Percentiles rank a stretch among this genome's conserved stretches.
phyloP scores from a whole-genome alignment of 148 eudicot species.

The Rhododendron kiyosumense region DNA sequence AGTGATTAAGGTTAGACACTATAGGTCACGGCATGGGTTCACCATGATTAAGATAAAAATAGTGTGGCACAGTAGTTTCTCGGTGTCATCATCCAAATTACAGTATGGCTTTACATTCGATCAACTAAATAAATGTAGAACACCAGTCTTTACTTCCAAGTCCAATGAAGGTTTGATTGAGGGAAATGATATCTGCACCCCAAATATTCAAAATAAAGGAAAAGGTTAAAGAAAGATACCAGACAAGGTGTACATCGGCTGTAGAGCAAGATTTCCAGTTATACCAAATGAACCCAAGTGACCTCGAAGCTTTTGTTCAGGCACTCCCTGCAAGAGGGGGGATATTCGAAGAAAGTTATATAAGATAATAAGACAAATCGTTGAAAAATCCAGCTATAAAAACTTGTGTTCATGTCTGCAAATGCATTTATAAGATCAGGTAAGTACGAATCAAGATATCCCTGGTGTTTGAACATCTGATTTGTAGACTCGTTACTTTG shows the following conservation, averaged over 20 bases:
- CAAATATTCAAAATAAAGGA: neutral
- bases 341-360: neutral
- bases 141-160: neutral
- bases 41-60: neutral
- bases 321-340: conserved; percentile 68
- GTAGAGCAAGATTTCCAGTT: conserved; percentile 98
- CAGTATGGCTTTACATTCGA: neutral
- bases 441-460: neutral
- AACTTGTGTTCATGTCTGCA: neutral
- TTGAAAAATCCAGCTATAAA: neutral
- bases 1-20: neutral
- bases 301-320: conserved; percentile 89
- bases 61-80: neutral
- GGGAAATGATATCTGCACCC: neutral
- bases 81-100: neutral
- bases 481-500: neutral
- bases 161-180: neutral
- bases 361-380: neutral
- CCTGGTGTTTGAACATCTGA: neutral
- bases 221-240: conserved; percentile 44
- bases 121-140: neutral
- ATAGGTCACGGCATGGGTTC: neutral
- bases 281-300: conserved; percentile 97
- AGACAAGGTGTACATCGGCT: conserved; percentile 98
- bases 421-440: neutral